Conservation (phyloP, 768 basidiomycete species). For the Boletus rubescentipes region DNA sequence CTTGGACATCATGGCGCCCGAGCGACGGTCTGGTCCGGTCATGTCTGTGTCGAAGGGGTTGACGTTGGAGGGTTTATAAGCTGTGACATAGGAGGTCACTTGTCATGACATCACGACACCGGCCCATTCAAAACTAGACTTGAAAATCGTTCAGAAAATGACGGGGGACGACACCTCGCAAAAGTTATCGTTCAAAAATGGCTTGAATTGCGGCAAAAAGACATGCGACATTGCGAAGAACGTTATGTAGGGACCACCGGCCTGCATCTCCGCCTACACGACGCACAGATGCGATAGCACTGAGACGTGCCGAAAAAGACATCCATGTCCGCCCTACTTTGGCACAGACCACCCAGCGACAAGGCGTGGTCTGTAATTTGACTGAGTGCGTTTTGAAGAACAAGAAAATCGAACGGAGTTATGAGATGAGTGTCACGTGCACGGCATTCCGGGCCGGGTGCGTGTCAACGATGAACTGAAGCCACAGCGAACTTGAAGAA, state of each 20-base stretch:
- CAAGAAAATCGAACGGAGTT: background rate
- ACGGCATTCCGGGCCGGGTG: constrained; percentile 31
- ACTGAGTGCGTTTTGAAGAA: constrained; percentile 32
- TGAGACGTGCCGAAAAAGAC: constrained; percentile 28
- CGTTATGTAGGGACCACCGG: constrained; percentile 34
- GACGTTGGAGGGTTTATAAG: background rate
- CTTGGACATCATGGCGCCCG: constrained; percentile 48
- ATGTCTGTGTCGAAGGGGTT: constrained; percentile 8
- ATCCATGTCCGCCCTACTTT: constrained; percentile 35
- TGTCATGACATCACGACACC: constrained; percentile 15
- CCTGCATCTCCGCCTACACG: constrained; percentile 22
- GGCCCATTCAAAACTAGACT: background rate
- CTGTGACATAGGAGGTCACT: background rate
- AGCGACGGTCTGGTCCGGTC: constrained; percentile 16
- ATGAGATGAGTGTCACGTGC: constrained; percentile 16
- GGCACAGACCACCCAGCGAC: constrained; percentile 31
- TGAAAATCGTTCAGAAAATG: background rate
- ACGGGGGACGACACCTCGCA: background rate
- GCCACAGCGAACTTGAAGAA: too few species aligned
- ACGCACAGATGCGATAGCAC: constrained; percentile 29
- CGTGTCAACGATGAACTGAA: background rate
- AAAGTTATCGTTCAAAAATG: background rate
- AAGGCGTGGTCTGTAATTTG: constrained; percentile 32
- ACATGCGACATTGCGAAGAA: background rate
- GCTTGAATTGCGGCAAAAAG: background rate